Percentiles rank a stretch among this genome's conserved stretches.
Conservation (phyloP, 495 filamentous ascomycete genomes). For the Tricharina praecox region DNA sequence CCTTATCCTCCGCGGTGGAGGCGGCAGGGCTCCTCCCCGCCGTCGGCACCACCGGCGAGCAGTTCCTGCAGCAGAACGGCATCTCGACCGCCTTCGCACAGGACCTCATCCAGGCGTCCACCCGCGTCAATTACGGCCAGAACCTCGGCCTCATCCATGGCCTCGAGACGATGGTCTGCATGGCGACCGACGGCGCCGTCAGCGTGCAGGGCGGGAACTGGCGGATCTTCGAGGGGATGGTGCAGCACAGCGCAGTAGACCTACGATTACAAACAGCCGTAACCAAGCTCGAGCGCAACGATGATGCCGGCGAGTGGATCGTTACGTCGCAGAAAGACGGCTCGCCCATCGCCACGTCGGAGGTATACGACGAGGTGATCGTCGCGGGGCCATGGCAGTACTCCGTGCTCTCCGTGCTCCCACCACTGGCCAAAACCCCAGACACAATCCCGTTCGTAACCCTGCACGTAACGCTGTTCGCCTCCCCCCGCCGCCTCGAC, state of each 20-base stretch:
- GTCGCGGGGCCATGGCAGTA: slow-evolving; percentile 65
- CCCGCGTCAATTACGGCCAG: slow-evolving; percentile 88
- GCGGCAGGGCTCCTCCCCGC: slow-evolving; percentile 46
- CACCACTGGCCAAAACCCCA: slow-evolving; percentile 37
- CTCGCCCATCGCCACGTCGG: slow-evolving; percentile 23
- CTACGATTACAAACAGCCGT: slow-evolving; percentile 57
- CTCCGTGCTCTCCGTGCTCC: slow-evolving; percentile 43
- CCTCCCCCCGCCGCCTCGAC: slow-evolving; percentile 52
- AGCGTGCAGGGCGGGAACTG: slow-evolving; percentile 77
- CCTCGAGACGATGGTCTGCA: slow-evolving; percentile 79
- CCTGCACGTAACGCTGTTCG: slow-evolving; percentile 77
- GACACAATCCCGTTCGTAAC: slow-evolving; percentile 66
- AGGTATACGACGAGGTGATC: slow-evolving; percentile 59
- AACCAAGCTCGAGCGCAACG: slow-evolving; percentile 33
- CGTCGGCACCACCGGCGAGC: slow-evolving; percentile 52
- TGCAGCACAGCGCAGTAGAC: slow-evolving; percentile 42
- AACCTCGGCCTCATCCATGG: slow-evolving; percentile 76
- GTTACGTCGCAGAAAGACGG: slow-evolving; percentile 16
- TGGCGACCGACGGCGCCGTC: slow-evolving; percentile 76
- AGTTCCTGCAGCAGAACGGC: slow-evolving; percentile 50
- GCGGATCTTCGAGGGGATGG: slow-evolving; percentile 79
- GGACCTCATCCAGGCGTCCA: slow-evolving; percentile 83
- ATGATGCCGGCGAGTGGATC: slow-evolving; percentile 23
- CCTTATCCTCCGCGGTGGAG: slow-evolving; percentile 46
- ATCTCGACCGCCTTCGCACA: slow-evolving; percentile 50